Conservation (phyloP, 1,284 basidiomycete genomes). For the Ceraceosorus guamensis region DNA sequence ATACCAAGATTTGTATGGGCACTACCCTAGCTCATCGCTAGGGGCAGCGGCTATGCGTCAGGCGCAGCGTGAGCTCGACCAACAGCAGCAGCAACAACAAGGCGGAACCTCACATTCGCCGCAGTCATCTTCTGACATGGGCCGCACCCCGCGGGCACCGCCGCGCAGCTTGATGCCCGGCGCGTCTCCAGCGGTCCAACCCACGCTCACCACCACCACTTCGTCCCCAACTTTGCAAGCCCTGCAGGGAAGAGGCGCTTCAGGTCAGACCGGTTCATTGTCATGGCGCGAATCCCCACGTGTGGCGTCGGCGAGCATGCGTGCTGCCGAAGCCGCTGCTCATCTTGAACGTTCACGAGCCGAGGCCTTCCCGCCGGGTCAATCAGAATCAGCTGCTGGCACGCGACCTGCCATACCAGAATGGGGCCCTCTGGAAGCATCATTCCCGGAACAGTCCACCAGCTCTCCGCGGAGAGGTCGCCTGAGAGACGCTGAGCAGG, state of each 20-base stretch:
- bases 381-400: not conserved
- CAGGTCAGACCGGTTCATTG: not conserved
- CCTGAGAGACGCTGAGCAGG: conserved; percentile 2
- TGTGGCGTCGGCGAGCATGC: not conserved
- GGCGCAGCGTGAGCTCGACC: conserved; percentile 9
- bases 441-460: not conserved
- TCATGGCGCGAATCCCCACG: conserved; percentile 7
- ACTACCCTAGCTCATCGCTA: conserved; percentile 21
- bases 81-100: not conserved
- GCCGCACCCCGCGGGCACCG: conserved; percentile 8
- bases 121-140: not conserved
- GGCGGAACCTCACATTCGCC: not conserved
- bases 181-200: conserved; percentile 9
- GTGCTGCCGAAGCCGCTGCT: conserved; percentile 3
- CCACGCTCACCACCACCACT: conserved; percentile 10
- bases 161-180: conserved; percentile 16
- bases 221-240: not conserved
- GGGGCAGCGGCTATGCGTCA: conserved; percentile 20
- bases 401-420: not conserved
- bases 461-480: conserved; percentile 2
- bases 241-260: not conserved
- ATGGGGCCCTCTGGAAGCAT: not conserved
- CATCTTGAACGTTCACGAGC: not conserved
- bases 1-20: conserved; percentile 10
- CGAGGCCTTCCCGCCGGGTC: not conserved